These are phyloP conservation scores for Pseudocercospora fuligena DNA, from an alignment of 2,329 filamentous ascomycete genomes.

Conservation along the genomic window DNA sequence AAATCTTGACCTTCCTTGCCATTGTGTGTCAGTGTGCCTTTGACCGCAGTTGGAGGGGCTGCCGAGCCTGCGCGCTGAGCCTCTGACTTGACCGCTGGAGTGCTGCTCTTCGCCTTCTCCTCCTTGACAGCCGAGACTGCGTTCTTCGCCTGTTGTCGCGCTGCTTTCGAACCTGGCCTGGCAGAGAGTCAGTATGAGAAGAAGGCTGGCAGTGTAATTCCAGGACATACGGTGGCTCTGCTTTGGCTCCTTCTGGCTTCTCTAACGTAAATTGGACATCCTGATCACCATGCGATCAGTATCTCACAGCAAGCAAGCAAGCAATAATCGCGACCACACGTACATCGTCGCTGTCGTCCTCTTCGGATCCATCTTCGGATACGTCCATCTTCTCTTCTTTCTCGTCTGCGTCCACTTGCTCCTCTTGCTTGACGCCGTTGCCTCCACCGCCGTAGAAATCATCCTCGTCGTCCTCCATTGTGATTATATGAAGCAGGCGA, in stretches of 20 bases:
- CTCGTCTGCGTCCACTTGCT: slow-evolving; percentile 34
- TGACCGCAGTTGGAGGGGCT: slow-evolving; percentile 37
- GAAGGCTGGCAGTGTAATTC: background rate
- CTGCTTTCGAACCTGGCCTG: slow-evolving; percentile 28
- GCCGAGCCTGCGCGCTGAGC: slow-evolving; percentile 23
- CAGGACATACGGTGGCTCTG: slow-evolving; percentile 31
- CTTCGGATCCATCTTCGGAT: slow-evolving; percentile 47
- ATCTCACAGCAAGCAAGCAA: background rate
- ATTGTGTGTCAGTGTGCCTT: slow-evolving; percentile 50
- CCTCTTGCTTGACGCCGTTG: slow-evolving; percentile 31
- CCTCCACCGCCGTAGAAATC: slow-evolving; percentile 51
- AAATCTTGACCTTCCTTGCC: slow-evolving; percentile 62
- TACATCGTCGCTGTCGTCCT: slow-evolving; percentile 49
- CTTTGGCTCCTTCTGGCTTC: slow-evolving; percentile 45
- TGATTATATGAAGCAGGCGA: slow-evolving; percentile 1
- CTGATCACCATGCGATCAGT: slow-evolving; percentile 36
- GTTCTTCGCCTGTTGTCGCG: slow-evolving; percentile 26
- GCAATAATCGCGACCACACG: slow-evolving; percentile 9
- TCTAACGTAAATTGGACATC: slow-evolving; percentile 61
- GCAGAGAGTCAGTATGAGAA: background rate
- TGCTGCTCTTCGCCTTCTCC: slow-evolving; percentile 24
- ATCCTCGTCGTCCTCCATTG: slow-evolving; percentile 59
- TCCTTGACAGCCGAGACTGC: slow-evolving; percentile 17
- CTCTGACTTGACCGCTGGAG: slow-evolving; percentile 22
- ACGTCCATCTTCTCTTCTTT: slow-evolving; percentile 53